These are phyloP conservation scores for Gardenia jasminoides DNA, from an alignment of 257 asterid species.

Conservation along the genomic window DNA sequence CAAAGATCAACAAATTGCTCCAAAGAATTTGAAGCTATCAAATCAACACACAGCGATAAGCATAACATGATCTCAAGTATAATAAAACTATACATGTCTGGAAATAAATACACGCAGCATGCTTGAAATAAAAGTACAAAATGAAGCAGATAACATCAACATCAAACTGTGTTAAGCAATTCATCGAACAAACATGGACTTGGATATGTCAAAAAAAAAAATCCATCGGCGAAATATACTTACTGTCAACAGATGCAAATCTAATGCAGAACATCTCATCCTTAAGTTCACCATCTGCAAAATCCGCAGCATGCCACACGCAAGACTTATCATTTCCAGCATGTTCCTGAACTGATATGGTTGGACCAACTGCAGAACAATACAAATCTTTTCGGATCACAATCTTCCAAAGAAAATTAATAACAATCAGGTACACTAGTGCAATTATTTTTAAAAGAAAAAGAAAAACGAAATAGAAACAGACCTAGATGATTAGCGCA, in stretches of 20 bases:
- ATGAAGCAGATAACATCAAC: not conserved
- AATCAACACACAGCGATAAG: not conserved
- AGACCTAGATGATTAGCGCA: conserved; percentile 52
- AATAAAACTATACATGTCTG: not conserved
- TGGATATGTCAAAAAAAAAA: not conserved
- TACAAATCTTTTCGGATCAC: conserved; percentile 16
- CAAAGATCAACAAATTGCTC: not conserved
- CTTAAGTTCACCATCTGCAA: conserved; percentile 51
- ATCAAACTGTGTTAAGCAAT: not conserved
- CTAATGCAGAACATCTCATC: conserved; percentile 48
- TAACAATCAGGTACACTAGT: not conserved
- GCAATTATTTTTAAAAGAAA: not conserved
- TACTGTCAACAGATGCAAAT: conserved; percentile 48
- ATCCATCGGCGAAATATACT: conserved; percentile 9
- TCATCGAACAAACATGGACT: not conserved
- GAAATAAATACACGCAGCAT: not conserved
- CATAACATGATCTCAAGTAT: not conserved
- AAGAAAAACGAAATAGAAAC: conserved; percentile 1
- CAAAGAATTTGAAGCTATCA: not conserved
- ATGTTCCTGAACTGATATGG: conserved; percentile 49
- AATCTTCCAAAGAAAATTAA: not conserved
- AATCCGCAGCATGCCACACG: conserved; percentile 54
- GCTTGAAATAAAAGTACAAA: not conserved
- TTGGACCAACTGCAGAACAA: conserved; percentile 33
- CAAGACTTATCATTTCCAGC: conserved; percentile 50